phyloP scores from a whole-genome alignment of 2,329 filamentous ascomycete species.

The Hyphodiscus sp. region DNA sequence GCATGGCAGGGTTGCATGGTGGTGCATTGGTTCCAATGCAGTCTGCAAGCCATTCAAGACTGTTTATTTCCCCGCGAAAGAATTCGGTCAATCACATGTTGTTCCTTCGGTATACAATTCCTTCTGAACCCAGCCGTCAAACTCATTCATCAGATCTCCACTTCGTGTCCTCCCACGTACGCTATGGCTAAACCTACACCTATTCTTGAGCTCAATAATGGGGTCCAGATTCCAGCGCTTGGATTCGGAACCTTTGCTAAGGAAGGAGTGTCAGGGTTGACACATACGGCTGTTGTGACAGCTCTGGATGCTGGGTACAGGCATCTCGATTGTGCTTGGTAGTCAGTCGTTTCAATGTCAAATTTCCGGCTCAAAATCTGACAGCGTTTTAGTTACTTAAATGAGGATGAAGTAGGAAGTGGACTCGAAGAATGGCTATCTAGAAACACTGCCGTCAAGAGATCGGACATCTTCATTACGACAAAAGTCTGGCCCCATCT shows the following conservation, averaged over 20 bases:
- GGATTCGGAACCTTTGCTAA: slow-evolving; percentile 35
- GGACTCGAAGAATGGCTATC: slow-evolving; percentile 67
- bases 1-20: not conserved
- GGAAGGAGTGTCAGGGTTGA: slow-evolving; percentile 33
- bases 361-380: not conserved
- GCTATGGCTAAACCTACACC: slow-evolving; percentile 11
- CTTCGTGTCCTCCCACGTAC: no score
- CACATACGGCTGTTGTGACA: slow-evolving; percentile 42
- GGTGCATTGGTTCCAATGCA: not conserved
- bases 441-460: slow-evolving; percentile 51
- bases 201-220: slow-evolving; percentile 30
- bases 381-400: slow-evolving; percentile 47
- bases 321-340: slow-evolving; percentile 67
- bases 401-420: slow-evolving; percentile 76
- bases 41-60: not conserved
- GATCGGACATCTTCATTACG: slow-evolving; percentile 24
- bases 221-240: slow-evolving; percentile 33
- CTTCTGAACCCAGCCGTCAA: not conserved
- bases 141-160: no score
- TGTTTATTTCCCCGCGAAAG: not conserved
- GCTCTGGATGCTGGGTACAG: slow-evolving; percentile 62
- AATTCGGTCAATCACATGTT: not conserved
- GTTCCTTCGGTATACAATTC: not conserved
- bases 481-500: slow-evolving; percentile 51
- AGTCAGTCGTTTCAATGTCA: slow-evolving; percentile 34